Evolutionary conservation across 2,329 filamentous ascomycete species (phyloP).

Genomic region (Juglanconis juglandina): DNA sequence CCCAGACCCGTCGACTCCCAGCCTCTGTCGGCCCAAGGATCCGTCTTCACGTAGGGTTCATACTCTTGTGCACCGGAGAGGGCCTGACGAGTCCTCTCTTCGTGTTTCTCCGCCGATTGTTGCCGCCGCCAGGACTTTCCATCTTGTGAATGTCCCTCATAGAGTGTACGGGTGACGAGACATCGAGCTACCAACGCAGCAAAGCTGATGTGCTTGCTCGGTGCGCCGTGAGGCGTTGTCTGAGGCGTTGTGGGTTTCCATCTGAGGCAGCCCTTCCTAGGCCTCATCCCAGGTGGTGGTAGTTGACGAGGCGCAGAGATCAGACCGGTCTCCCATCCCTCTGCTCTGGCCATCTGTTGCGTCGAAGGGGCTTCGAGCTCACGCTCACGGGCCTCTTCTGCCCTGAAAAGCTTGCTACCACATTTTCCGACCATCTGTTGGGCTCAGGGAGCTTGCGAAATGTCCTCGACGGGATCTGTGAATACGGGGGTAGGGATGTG

Average conservation of each 20-base stretch:
- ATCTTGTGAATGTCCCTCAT: not conserved
- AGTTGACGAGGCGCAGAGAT: not conserved
- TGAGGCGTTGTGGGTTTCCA: not conserved
- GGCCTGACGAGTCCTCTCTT: not conserved
- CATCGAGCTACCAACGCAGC: not conserved
- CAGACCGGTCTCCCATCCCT: not conserved
- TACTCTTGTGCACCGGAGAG: not conserved
- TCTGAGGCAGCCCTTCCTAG: not conserved
- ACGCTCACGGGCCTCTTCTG: not conserved
- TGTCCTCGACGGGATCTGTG: not conserved
- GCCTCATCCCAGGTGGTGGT: not conserved
- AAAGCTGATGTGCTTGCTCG: not conserved
- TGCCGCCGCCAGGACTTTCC: not conserved
- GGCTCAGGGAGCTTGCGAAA: not conserved
- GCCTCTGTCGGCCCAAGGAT: constrained; percentile 1
- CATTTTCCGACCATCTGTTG: not conserved
- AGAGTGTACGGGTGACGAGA: not conserved
- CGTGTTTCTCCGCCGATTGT: not conserved
- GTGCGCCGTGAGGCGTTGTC: too few species aligned
- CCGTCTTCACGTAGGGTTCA: not conserved
- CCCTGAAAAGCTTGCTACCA: not conserved
- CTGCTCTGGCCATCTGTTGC: not conserved
- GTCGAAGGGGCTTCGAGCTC: not conserved
- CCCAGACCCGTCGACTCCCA: not conserved
- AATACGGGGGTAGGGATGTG: too few species aligned